Evolutionary conservation across 139 green algal species (phyloP), one percentile per base, ranked within the genome.

Genomic region (Pycnococcus provasolii): DNA sequence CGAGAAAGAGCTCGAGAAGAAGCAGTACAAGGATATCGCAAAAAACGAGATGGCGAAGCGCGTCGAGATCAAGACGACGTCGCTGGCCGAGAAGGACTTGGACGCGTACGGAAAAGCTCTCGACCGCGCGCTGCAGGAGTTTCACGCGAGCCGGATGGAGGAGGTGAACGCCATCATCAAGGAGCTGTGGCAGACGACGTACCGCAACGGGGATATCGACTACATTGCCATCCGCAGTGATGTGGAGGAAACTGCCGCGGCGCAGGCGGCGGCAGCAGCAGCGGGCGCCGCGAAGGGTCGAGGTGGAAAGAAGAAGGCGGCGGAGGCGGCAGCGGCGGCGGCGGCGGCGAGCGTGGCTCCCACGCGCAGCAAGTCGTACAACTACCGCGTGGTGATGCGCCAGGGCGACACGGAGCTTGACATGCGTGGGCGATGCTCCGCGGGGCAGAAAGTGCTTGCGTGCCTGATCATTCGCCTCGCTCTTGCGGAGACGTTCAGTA

Each of bases 111-210:
- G 40, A 11, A 52, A 42, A 42, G 77, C 85, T 8, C 72, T 93
- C 45, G 58, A 60, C 37, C 75, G 62, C 3, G 93, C 94, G 15
- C 79, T 99, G 79, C 87, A 96, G 71, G 53, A 74, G 3, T 99
- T 95, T 77, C 94, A 99, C 81, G 85, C 86, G 59, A 83, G 62
- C 71, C 96, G 96, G 78, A 98, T 98, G 92, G 69, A 81, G 2
- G 90, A 95, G 70, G 94, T 97, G 80, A 98, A 98, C 81, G 88
- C 89, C 74, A 86, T 90, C 46, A 84, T 99, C 53, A 93, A 93
- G 75, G 94, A 99, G 86, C 81, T 99, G 66, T 99, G 94, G 94
- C 91, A 97, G 79, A 94, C 94, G 78, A 97, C 90, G 8, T 99
- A 99, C 84, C 78, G 90, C 40, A 82, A 87, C 57, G 73, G 76